Conservation (phyloP, 257 asterid species). For the Ehretia macrophylla region DNA sequence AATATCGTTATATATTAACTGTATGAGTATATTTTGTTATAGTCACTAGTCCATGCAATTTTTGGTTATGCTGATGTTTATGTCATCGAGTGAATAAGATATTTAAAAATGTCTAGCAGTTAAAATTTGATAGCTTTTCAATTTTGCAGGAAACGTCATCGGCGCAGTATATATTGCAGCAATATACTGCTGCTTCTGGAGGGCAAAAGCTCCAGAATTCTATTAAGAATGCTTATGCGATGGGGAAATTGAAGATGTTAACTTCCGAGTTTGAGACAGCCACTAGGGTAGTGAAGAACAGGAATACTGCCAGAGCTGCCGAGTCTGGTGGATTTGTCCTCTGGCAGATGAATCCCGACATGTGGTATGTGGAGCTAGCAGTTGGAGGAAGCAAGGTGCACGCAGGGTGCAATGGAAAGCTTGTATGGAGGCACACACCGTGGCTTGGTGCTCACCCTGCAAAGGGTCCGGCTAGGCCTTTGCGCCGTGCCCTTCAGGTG, state of each 20-base stretch:
- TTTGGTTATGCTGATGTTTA: no score
- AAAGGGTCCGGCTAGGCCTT: conserved; percentile 83
- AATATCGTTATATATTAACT: not conserved
- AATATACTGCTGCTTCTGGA: conserved; percentile 84
- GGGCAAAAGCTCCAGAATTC: conserved; percentile 68
- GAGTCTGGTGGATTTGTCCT: conserved; percentile 86
- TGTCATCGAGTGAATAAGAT: no score
- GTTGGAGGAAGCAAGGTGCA: conserved; percentile 94
- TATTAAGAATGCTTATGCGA: conserved; percentile 73
- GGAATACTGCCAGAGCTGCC: conserved; percentile 62
- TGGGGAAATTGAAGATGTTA: conserved; percentile 89
- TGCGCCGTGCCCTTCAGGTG: conserved; percentile 96
- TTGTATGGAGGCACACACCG: conserved; percentile 95
- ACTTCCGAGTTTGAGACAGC: conserved; percentile 92
- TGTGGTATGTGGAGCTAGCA: conserved; percentile 94
- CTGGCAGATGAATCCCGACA: conserved; percentile 93
- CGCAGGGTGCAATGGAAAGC: conserved; percentile 94
- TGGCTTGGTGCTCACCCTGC: conserved; percentile 98
- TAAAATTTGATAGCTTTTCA: not conserved
- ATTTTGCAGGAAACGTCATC: conserved; percentile 79
- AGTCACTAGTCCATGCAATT: no score
- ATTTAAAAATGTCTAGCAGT: not conserved
- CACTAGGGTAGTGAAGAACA: conserved; percentile 70
- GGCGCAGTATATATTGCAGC: conserved; percentile 87
- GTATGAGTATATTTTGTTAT: not conserved